Evolutionary conservation across 768 basidiomycete genomes (phyloP).

Genomic region (Tylopilus felleus): DNA sequence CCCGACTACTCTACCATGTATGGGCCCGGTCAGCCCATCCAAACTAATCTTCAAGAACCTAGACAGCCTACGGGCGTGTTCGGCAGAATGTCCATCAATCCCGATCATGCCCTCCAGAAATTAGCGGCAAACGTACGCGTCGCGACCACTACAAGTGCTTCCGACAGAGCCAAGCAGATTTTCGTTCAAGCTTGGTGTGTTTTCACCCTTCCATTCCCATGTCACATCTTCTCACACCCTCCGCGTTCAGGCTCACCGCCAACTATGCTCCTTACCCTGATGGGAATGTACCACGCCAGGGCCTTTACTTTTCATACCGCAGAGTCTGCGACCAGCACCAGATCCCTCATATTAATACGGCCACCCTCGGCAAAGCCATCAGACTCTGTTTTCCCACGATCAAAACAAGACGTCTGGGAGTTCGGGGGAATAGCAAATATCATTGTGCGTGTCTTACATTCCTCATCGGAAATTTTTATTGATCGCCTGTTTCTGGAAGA

Average conservation of each 20-base stretch:
- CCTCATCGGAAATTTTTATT: slow-evolving; percentile 29
- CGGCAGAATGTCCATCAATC: slow-evolving; percentile 70
- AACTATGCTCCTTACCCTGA: slow-evolving; percentile 91
- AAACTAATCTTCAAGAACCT: slow-evolving; percentile 37
- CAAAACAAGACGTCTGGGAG: slow-evolving; percentile 90
- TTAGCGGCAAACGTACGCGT: slow-evolving; percentile 83
- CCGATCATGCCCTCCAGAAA: slow-evolving; percentile 81
- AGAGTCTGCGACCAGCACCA: slow-evolving; percentile 90
- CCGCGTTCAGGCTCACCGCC: slow-evolving; percentile 70
- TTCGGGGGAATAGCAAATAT: slow-evolving; percentile 94
- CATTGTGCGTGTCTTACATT: slow-evolving; percentile 64
- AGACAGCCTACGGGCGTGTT: slow-evolving; percentile 72
- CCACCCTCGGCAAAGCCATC: slow-evolving; percentile 93
- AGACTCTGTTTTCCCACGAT: slow-evolving; percentile 91
- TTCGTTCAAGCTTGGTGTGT: slow-evolving; percentile 90
- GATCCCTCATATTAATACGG: slow-evolving; percentile 93
- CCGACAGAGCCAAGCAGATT: slow-evolving; percentile 87
- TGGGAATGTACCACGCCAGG: slow-evolving; percentile 91
- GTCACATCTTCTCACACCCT: slow-evolving; percentile 18
- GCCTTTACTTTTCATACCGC: slow-evolving; percentile 90
- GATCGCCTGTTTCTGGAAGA: slow-evolving; percentile 45
- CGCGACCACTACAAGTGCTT: slow-evolving; percentile 87
- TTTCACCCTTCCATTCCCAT: slow-evolving; percentile 16
- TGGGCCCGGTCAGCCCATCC: slow-evolving; percentile 40
- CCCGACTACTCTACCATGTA: slow-evolving; percentile 72